Evolutionary conservation across 768 basidiomycete genomes (phyloP), one percentile per base, ranked within the genome.

Genomic region (Tylopilus subfusipes): DNA sequence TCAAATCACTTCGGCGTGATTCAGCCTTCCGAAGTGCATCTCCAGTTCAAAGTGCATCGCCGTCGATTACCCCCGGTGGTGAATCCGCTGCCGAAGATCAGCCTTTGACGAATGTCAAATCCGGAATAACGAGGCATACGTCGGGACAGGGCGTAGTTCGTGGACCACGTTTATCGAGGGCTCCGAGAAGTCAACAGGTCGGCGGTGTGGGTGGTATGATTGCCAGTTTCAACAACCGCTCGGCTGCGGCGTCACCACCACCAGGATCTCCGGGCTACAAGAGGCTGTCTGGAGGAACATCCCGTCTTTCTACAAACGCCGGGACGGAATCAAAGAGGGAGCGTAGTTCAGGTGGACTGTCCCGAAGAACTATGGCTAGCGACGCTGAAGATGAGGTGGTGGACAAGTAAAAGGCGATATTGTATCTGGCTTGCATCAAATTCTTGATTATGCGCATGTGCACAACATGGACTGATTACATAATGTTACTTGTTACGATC

Each of bases 311-410:
- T 7, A 18, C 43, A 5, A 53, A 27, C 7, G 58, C 53, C 13
- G 57, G 59, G 1, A 40, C 48, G 1, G 65, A 60, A 22, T 9
- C 44, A 9, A 68, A 59, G 43, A 82, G 76, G 57, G 74, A 81
- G n/a, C 72, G 80, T 33, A 44, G 45, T 57, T 71, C 75, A 29
- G 74, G 78, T 34, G 76, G 78, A 29, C 77, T 85, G 51, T 84
- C 87, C 50, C 80, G 88, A 64, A 79, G 88, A 68, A 90, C 88
- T 46, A 86, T 88, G 85, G 87, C 85, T 39, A 88, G 86, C 64
- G 89, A 91, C 64, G 88, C 88, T 33, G 90, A 92, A 66, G 90
- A 90, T 57, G 82, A 86, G 59, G 73, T 87, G 53, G 75, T 86
- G 53, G 70, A 71, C 5, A 70, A 70, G 55, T 63, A 45, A 13